phyloP scores from a whole-genome alignment of 1,284 basidiomycete genomes.

The Amylostereum areolatum region DNA sequence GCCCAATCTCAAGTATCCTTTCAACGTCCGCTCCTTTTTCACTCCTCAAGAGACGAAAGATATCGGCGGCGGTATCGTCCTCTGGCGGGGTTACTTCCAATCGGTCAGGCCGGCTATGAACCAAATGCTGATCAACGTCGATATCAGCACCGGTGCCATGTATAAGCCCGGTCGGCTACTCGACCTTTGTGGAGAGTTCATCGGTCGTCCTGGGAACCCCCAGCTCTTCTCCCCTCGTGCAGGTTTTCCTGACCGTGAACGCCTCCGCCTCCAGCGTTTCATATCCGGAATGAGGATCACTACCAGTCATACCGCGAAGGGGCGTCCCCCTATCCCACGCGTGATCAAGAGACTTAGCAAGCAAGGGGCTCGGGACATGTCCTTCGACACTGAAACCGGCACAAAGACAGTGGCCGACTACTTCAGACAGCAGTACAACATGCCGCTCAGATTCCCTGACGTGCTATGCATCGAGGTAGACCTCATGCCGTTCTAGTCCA shows the following conservation, averaged over 20 bases:
- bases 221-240: constrained; percentile 34
- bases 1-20: constrained; percentile 61
- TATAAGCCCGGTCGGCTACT: constrained; percentile 51
- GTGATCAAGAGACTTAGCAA: constrained; percentile 17
- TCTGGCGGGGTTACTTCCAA: constrained; percentile 76
- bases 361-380: constrained; percentile 4
- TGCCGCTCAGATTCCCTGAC: constrained; percentile 47
- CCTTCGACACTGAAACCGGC: constrained; percentile 25
- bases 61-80: constrained; percentile 60
- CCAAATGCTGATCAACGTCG: constrained; percentile 68
- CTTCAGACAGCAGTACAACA: constrained; percentile 35
- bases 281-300: constrained; percentile 43
- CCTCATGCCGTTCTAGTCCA: background rate
- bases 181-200: constrained; percentile 50
- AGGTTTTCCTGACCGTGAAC: constrained; percentile 52
- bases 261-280: constrained; percentile 55
- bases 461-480: constrained; percentile 59
- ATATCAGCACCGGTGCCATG: constrained; percentile 74
- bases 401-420: constrained; percentile 56
- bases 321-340: background rate
- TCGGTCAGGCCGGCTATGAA: constrained; percentile 65
- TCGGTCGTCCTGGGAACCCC: constrained; percentile 34
- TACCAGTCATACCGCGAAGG: constrained; percentile 7
- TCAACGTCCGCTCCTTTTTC: constrained; percentile 75
- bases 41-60: constrained; percentile 56